phyloP scores from a whole-genome alignment of 2,329 filamentous ascomycete species.

The Botrytis hyacinthi region DNA sequence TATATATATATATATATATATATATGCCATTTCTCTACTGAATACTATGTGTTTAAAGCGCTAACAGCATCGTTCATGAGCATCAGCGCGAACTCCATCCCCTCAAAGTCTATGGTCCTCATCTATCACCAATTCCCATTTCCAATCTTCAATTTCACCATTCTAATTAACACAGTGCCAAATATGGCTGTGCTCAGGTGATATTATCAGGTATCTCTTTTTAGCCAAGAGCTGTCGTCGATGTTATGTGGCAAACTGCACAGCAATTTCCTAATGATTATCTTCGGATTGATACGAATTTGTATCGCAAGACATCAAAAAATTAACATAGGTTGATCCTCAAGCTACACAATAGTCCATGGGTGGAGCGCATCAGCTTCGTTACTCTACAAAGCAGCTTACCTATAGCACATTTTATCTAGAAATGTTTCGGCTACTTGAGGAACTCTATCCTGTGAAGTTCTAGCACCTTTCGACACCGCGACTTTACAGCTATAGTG shows the following conservation, averaged over 20 bases:
- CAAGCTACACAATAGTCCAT: no score
- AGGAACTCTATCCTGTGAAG: background rate
- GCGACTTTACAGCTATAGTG: background rate
- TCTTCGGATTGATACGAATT: background rate
- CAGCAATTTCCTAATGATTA: background rate
- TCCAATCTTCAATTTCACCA: background rate
- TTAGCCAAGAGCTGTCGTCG: background rate
- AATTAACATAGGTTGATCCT: background rate
- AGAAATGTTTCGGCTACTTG: background rate
- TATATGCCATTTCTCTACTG: background rate
- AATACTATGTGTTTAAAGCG: background rate
- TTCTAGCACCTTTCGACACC: background rate
- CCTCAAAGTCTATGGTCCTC: background rate
- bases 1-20: background rate
- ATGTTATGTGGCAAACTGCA: background rate
- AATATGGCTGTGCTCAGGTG: background rate
- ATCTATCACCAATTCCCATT: background rate
- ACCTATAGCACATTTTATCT: background rate
- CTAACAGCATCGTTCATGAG: background rate
- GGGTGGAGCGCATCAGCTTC: background rate
- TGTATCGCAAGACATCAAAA: background rate
- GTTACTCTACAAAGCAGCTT: background rate
- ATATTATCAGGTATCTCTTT: background rate
- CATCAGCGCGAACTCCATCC: background rate
- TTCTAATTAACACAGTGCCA: background rate